Conservation (phyloP, 2,329 filamentous ascomycete genomes). For the Stachybotrys chlorohalonatus region DNA sequence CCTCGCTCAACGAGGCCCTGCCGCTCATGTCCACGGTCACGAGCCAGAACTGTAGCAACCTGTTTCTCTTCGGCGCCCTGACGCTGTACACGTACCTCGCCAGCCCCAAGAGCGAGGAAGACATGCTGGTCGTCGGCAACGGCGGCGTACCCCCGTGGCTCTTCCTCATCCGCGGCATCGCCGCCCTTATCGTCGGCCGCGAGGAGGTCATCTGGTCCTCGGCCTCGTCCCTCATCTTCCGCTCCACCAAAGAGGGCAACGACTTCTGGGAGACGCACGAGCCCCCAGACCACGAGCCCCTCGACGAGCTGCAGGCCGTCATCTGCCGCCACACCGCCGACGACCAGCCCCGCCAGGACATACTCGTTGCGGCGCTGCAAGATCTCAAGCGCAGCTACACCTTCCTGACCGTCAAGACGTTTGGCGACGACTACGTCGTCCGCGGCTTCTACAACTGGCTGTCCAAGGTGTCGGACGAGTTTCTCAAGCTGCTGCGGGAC, state of each 20-base stretch:
- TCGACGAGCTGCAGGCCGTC: conserved; percentile 1
- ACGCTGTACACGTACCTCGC: conserved; percentile 8
- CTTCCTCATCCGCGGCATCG: conserved; percentile 6
- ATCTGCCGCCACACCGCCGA: conserved; percentile 1
- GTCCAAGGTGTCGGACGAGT: conserved; percentile 2
- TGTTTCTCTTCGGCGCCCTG: conserved; percentile 8
- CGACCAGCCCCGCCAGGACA: not conserved
- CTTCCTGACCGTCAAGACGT: not conserved
- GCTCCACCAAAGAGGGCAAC: not conserved
- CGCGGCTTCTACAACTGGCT: conserved; percentile 4
- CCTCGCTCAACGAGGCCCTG: conserved; percentile 4
- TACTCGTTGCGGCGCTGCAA: conserved; percentile 1
- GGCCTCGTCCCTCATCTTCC: conserved; percentile 3
- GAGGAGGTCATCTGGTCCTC: conserved; percentile 2
- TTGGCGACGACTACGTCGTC: conserved; percentile 1
- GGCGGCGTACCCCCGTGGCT: conserved; percentile 8
- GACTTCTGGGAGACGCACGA: not conserved
- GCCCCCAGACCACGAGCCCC: not conserved
- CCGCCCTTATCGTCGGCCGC: conserved; percentile 6
- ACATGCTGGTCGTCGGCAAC: conserved; percentile 7
- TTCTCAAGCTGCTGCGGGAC: conserved; percentile 1
- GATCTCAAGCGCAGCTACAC: conserved; percentile 2
- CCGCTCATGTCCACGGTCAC: conserved; percentile 6
- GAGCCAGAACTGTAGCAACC: conserved; percentile 4
- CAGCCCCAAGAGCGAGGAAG: conserved; percentile 6